Conservation (phyloP, 2,329 filamentous ascomycete genomes). For the Emydomyces testavorans region DNA sequence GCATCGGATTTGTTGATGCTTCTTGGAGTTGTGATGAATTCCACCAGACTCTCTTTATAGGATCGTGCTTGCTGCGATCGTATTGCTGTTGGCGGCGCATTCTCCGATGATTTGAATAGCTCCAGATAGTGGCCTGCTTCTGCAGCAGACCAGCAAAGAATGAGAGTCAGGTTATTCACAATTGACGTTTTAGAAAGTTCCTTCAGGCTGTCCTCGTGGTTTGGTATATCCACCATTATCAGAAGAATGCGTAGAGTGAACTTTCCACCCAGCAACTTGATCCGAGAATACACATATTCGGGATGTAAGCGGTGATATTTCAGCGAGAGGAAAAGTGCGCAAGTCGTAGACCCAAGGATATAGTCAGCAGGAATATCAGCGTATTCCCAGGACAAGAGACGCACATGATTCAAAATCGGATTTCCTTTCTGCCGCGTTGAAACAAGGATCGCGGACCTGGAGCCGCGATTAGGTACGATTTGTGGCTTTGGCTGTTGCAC, state of each 20-base stretch:
- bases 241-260: constrained; percentile 80
- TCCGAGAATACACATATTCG: constrained; percentile 93
- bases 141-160: constrained; percentile 87
- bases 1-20: constrained; percentile 93
- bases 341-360: constrained; percentile 73
- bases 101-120: constrained; percentile 87
- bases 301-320: constrained; percentile 97
- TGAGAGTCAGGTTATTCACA: constrained; percentile 82
- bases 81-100: constrained; percentile 71
- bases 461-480: constrained; percentile 54
- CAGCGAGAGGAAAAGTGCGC: constrained; percentile 81
- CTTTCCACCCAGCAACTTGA: constrained; percentile 69
- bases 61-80: constrained; percentile 70
- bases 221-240: constrained; percentile 86
- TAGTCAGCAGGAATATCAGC: constrained; percentile 95
- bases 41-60: constrained; percentile 77
- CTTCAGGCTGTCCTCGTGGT: constrained; percentile 79
- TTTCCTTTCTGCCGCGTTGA: constrained; percentile 92
- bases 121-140: constrained; percentile 92
- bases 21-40: constrained; percentile 82
- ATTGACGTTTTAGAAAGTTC: constrained; percentile 87
- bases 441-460: constrained; percentile 71
- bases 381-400: constrained; percentile 85
- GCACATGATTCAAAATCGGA: constrained; percentile 72
- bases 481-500: constrained; percentile 83